phyloP scores from a whole-genome alignment of 306 rosid species.

The Prunus kanzakura region DNA sequence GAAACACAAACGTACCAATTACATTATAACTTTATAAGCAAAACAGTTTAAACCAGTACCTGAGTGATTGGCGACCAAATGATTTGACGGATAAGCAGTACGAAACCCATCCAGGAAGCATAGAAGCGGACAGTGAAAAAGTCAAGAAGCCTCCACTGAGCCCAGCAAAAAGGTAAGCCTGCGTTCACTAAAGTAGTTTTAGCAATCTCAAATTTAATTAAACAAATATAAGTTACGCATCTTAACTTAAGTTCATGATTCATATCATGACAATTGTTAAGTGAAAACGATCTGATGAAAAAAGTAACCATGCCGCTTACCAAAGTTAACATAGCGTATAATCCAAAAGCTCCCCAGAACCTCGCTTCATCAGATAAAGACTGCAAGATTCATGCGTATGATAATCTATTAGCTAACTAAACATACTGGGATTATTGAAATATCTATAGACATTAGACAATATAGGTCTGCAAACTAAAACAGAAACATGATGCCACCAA shows the following conservation, averaged over 20 bases:
- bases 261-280: background rate
- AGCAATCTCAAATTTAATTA: conserved; percentile 25
- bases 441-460: background rate
- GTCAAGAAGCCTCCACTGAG: conserved; percentile 87
- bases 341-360: conserved; percentile 97
- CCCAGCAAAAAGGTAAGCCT: conserved; percentile 88
- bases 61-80: conserved; percentile 58
- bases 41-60: conserved; percentile 43
- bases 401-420: conserved; percentile 17
- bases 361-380: conserved; percentile 72
- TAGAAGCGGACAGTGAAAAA: conserved; percentile 55
- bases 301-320: conserved; percentile 37
- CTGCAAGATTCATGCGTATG: conserved; percentile 46
- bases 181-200: conserved; percentile 48
- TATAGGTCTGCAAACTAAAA: background rate
- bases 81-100: conserved; percentile 59
- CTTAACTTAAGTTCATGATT: conserved; percentile 6
- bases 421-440: background rate
- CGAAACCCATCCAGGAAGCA: conserved; percentile 82
- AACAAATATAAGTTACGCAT: background rate
- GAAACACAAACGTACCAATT: background rate
- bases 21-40: conserved; percentile 5
- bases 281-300: background rate
- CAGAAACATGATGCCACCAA: background rate
- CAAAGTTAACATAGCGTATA: conserved; percentile 63